These are phyloP conservation scores for Glycyrrhiza uralensis DNA, from an alignment of 306 rosid genomes.

Conservation along the genomic window DNA sequence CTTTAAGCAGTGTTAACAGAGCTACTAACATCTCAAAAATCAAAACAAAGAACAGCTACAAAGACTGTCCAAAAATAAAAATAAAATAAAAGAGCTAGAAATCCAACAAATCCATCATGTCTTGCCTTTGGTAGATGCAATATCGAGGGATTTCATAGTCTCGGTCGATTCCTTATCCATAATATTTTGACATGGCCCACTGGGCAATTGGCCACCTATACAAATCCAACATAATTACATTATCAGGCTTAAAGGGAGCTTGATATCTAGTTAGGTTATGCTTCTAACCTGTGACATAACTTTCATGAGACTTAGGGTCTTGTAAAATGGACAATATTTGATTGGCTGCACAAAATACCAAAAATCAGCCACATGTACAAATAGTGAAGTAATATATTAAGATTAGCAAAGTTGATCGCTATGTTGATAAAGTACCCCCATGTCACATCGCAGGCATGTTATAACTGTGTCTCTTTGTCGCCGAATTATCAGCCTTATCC, in stretches of 20 bases:
- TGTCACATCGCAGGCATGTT: slow-evolving; percentile 1
- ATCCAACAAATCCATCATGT: slow-evolving; percentile 10
- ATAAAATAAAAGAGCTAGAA: not conserved
- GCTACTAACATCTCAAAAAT: not conserved
- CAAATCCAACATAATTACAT: slow-evolving; percentile 30
- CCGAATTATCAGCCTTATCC: slow-evolving; percentile 10
- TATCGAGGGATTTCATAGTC: slow-evolving; percentile 20
- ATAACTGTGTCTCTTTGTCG: not conserved
- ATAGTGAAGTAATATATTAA: slow-evolving; percentile 9
- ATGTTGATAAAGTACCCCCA: not conserved
- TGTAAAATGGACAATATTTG: slow-evolving; percentile 75
- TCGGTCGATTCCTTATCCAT: slow-evolving; percentile 20
- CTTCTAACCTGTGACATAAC: slow-evolving; percentile 28
- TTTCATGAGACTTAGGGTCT: slow-evolving; percentile 40
- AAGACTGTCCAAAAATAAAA: not conserved
- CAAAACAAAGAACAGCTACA: not conserved
- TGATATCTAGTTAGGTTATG: slow-evolving; percentile 7
- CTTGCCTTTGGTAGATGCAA: slow-evolving; percentile 44
- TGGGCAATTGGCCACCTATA: slow-evolving; percentile 28
- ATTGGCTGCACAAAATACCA: slow-evolving; percentile 54
- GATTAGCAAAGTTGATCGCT: slow-evolving; percentile 1
- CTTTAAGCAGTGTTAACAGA: slow-evolving; percentile 16
- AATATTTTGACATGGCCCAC: slow-evolving; percentile 20
- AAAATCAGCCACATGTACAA: slow-evolving; percentile 12
- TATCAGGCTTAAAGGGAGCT: slow-evolving; percentile 28